Evolutionary conservation across 2,329 filamentous ascomycete genomes (phyloP), one percentile per base, ranked within the genome.

Genomic region (Aspergillus sp.): DNA sequence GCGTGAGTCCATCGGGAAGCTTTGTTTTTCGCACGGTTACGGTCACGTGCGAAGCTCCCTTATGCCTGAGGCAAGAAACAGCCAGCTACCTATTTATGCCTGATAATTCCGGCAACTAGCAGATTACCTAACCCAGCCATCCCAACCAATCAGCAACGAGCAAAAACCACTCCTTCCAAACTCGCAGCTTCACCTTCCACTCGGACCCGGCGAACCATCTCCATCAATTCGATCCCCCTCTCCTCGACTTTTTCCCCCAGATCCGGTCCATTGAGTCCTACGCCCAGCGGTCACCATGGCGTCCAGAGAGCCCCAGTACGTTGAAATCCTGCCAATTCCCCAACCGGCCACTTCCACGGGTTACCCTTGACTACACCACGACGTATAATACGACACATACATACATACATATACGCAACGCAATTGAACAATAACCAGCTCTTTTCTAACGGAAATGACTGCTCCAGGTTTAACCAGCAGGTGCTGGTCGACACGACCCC

Each of bases 401-500:
- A 48, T 36, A 21, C 23, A 12, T 25, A 48, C 25, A 19, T 13
- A 36, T n/a, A n/a, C 41, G 17, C 13, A 12, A 23, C 32, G 9
- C 50, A 52, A 52, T 12, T 36, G 32, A 13, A 36, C 10, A 2
- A 36, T 5, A 5, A 36, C 32, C 5, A 36, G 0, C 10, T 13
- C 10, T 6, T 15, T 15, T 13, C 50, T 36, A 53, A 32, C 51
- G n/a, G 12, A 39, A 23, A 25, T n/a, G 13, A 36, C 25, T 12
- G 12, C 17, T n/a, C 13, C 79, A 98, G 95, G 79, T 98, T 98
- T 89, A 92, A 92, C 82, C 91, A 97, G 83, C 84, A 92, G 77
- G 85, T 91, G 82, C 91, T 98, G 81, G 87, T 95, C 84, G 95
- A 99, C 85, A 95, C 91, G 74, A 97, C 95, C 70, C 94, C 95